A percentile compares a stretch with the other conserved stretches of the same genome.
Evolutionary conservation across 192 early-diverging fungal species (phyloP).

Genomic region (Obelidium mucronatum): DNA sequence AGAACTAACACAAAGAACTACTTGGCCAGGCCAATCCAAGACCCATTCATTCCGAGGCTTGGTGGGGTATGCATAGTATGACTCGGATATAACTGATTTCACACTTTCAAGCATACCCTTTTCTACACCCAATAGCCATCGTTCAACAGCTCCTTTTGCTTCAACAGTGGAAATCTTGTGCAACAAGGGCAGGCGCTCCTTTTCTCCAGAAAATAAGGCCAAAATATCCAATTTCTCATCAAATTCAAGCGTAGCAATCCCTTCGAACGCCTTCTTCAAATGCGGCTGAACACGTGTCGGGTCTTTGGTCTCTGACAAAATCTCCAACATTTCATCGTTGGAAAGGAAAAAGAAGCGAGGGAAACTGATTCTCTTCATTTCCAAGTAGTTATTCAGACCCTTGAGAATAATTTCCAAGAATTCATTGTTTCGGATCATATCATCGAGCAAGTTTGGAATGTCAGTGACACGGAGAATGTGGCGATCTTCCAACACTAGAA

Average conservation of each 20-base stretch:
- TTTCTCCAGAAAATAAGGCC: slow-evolving; percentile 62
- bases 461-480: slow-evolving; percentile 65
- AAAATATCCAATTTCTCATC: slow-evolving; percentile 64
- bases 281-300: slow-evolving; percentile 70
- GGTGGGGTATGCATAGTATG: slow-evolving; percentile 57
- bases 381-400: slow-evolving; percentile 68
- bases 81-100: slow-evolving; percentile 51
- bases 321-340: slow-evolving; percentile 75
- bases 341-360: slow-evolving; percentile 72
- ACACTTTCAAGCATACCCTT: slow-evolving; percentile 66
- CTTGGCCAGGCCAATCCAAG: slow-evolving; percentile 71
- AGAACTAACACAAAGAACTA: slow-evolving; percentile 64
- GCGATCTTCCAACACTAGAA: slow-evolving; percentile 59
- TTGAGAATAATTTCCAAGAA: slow-evolving; percentile 67
- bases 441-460: slow-evolving; percentile 65
- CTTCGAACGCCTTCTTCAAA: slow-evolving; percentile 74
- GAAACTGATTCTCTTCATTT: slow-evolving; percentile 67
- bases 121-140: slow-evolving; percentile 64
- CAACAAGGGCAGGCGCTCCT: slow-evolving; percentile 58
- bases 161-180: slow-evolving; percentile 64
- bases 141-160: slow-evolving; percentile 71
- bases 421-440: slow-evolving; percentile 61
- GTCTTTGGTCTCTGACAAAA: slow-evolving; percentile 71
- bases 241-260: slow-evolving; percentile 64
- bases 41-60: slow-evolving; percentile 66